Conservation (phyloP, 2,329 filamentous ascomycete species). For the Fulvia fulva region DNA sequence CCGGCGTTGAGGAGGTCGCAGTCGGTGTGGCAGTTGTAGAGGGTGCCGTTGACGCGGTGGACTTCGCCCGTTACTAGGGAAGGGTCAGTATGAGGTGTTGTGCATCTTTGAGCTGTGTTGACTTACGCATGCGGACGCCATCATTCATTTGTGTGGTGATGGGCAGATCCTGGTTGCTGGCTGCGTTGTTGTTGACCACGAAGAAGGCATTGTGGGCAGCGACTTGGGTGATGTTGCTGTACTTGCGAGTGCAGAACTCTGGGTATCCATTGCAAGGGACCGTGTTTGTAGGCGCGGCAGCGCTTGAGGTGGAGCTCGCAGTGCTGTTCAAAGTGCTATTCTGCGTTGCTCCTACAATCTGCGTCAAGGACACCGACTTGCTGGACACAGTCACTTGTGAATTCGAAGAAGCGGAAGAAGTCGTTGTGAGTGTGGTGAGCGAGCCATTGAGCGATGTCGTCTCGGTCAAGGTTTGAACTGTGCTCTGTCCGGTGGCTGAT, state of each 20-base stretch:
- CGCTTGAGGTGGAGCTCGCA: constrained; percentile 27
- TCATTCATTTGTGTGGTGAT: constrained; percentile 73
- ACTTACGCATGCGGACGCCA: constrained; percentile 59
- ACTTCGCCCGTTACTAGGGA: constrained; percentile 57
- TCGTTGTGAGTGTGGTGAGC: constrained; percentile 3
- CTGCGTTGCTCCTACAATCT: constrained; percentile 21
- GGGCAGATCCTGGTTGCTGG: constrained; percentile 67
- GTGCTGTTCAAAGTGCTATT: constrained; percentile 12
- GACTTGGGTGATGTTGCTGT: constrained; percentile 77
- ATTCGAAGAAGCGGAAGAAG: constrained; percentile 11
- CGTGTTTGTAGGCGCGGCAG: constrained; percentile 58
- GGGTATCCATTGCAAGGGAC: constrained; percentile 70
- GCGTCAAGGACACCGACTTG: constrained; percentile 21
- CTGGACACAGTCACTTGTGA: constrained; percentile 25
- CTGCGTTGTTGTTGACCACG: constrained; percentile 63
- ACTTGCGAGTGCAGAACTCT: constrained; percentile 72
- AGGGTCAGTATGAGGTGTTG: background rate
- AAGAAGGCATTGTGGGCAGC: constrained; percentile 81
- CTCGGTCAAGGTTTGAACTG: constrained; percentile 37
- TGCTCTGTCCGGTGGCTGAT: constrained; percentile 24
- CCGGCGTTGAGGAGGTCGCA: constrained; percentile 81
- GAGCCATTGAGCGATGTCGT: constrained; percentile 34
- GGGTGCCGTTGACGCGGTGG: constrained; percentile 51
- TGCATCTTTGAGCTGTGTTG: constrained; percentile 48
- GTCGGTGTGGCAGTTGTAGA: constrained; percentile 80